phyloP scores from a whole-genome alignment of 2,329 filamentous ascomycete genomes.

The Colletotrichum sp. region DNA sequence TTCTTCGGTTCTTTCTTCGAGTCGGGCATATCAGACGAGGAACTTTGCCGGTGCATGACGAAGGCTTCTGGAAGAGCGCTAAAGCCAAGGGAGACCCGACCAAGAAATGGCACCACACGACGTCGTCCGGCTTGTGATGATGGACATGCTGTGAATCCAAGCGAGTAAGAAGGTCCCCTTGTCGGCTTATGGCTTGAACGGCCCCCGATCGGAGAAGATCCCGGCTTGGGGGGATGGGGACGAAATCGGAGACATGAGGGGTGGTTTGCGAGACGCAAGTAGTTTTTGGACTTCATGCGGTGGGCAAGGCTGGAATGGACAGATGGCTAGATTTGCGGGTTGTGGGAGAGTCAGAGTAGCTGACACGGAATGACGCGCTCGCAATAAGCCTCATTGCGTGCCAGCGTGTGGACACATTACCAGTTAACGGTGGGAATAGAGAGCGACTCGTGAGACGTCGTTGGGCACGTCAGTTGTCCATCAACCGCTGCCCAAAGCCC shows the following conservation, averaged over 20 bases:
- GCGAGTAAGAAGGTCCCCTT: background rate
- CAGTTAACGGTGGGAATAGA: background rate
- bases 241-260: conserved; percentile 11
- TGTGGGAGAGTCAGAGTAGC: background rate
- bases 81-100: background rate
- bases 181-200: background rate
- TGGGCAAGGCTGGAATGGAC: conserved; percentile 19
- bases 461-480: background rate
- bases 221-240: background rate
- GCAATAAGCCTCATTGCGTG: background rate
- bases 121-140: background rate
- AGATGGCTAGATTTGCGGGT: background rate
- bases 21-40: conserved; percentile 1
- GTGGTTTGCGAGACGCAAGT: conserved; percentile 8
- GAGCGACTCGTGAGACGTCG: background rate
- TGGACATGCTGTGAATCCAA: background rate
- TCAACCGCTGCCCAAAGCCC: background rate
- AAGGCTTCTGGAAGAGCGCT: conserved; percentile 5
- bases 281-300: conserved; percentile 16
- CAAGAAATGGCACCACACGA: background rate
- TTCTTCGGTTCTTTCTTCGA: background rate
- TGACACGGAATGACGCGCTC: background rate
- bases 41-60: background rate
- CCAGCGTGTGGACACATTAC: background rate
- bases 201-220: background rate